Evolutionary conservation across 345 rosid species (phyloP), one percentile per base, ranked within the genome.

Genomic region (Salix purpurea): DNA sequence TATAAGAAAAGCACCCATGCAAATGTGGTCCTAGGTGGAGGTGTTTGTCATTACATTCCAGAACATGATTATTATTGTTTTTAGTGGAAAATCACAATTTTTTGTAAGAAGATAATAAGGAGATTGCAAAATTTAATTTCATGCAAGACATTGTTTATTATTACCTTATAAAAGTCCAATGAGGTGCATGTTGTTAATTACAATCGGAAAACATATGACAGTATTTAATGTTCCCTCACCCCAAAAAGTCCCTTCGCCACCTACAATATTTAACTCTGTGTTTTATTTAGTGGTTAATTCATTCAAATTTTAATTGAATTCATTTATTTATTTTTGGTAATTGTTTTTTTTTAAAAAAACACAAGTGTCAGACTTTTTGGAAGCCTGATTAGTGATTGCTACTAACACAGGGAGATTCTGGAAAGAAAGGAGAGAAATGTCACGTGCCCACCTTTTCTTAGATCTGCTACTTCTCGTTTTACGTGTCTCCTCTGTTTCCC

Each of bases 391-490:
- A n/a, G n/a, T n/a, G n/a, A n/a, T 68, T 77, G 77, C 46, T 58
- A 42, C 82, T 21, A 9, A 65, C 2, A 40, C 15, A 69, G 21
- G 54, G 62, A 34, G 67, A 78, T 50, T 30, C 73, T 30, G 16
- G 58, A 56, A 10, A 24, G 44, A 44, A 52, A 69, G 7, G 44
- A 40, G 65, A 32, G 56, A 12, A 14, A 40, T 30, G 7, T 56
- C 77, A 24, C 19, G 15, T 52, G 42, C 67, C 48, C 54, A 16
- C 80, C 72, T 68, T 76, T 76, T 80, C 80, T 82, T 79, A 86
- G 92, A 88, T 89, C 91, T 83, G 85, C 85, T 78, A n/a, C 64
- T 46, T 14, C 40, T 39, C 76, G 61, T 68, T 39, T 69, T 18
- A 4, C 24, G 1, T 72, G 50, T 37, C 32, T 37, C 12, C 65